Base-by-base conservation (phyloP, 441 rosid genomes). In the Brassica balearica region DNA sequence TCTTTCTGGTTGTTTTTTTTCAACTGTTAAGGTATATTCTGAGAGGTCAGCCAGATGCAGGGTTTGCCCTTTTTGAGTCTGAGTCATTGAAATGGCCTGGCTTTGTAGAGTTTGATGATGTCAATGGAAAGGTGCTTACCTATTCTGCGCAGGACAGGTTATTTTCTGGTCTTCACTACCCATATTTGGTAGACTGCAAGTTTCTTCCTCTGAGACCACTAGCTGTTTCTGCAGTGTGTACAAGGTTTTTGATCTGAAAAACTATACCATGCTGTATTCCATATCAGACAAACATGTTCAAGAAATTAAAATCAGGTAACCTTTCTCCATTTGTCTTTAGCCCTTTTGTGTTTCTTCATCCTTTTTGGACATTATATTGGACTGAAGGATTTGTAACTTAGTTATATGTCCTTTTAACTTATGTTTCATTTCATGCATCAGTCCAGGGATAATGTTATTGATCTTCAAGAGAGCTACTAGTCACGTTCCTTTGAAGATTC, bases 101-200 rank as follows among this genome's bases (percentile, higher is more conserved):
- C 41, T 90, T 90, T 84, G 94, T 90, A 6, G 94, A 90, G 86
- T 90, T 90, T 77, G 94, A 90, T 84, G 94, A 88, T 85, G 94
- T 90, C 25, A 90, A 90, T 82, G 94, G 94, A 53, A 90, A 90
- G 64, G 94, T 90, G 65, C 90, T 90, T 59, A 90, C 92, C 0
- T 90, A 88, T 76, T 88, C 91, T 15, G 92, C 94, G 3, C 92
- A 90, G 55, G 92, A 90, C 82, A 88, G 88, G 94, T 90, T 55
- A 19, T 17, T 76, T 10, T 72, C 12, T 67, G 19, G 48, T 66
- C 58, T 73, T 69, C 17, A 60, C 11, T 10, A 15, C 23, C 67
- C 36, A 60, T 5, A 17, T 46, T 68, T 72, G 65, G 12, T 72
- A 29, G 74, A 64, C 77, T 12, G 65, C 19, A 53, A 63, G 48